A percentile compares a stretch with the other conserved stretches of the same genome.
phyloP scores from a whole-genome alignment of 192 early-diverging fungal species.

The Coemansia sp. region DNA sequence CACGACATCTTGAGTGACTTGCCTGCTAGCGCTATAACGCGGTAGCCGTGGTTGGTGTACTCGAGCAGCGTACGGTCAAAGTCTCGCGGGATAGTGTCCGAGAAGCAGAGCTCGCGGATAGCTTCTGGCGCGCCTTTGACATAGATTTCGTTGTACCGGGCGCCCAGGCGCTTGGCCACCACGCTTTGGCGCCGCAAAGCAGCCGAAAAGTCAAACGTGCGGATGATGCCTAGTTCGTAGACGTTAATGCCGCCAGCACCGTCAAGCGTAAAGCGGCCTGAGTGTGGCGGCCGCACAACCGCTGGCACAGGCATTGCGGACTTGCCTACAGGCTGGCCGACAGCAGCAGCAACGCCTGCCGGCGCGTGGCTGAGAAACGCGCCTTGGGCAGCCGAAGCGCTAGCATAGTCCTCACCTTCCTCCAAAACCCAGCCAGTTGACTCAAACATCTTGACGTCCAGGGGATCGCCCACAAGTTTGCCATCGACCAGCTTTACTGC shows the following conservation, averaged over 20 bases:
- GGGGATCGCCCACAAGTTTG: conserved; percentile 89
- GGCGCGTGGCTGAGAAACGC: conserved; percentile 4
- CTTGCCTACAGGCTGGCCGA: neutral
- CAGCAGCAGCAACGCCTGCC: neutral
- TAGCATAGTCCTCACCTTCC: conserved; percentile 63
- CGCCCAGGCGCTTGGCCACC: conserved; percentile 70
- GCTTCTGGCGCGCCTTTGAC: conserved; percentile 98
- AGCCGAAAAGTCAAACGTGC: conserved; percentile 92
- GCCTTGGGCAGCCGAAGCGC: neutral
- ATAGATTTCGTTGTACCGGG: conserved; percentile 65
- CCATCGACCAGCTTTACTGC: conserved; percentile 87
- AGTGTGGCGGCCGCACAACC: conserved; percentile 83
- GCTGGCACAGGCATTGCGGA: conserved; percentile 60
- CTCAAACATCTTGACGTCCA: conserved; percentile 98
- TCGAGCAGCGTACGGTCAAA: conserved; percentile 75
- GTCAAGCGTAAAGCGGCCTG: conserved; percentile 59
- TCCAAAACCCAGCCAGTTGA: conserved; percentile 92
- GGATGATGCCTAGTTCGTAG: conserved; percentile 75
- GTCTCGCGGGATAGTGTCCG: conserved; percentile 80
- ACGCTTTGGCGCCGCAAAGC: conserved; percentile 89
- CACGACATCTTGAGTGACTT: conserved; percentile 68
- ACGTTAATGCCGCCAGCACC: conserved; percentile 35
- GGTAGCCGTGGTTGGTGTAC: conserved; percentile 95
- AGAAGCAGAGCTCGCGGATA: conserved; percentile 81
- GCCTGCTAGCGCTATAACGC: conserved; percentile 91